phyloP scores from a whole-genome alignment of 805 yeast species.

The Maudiozyma turicensis region DNA sequence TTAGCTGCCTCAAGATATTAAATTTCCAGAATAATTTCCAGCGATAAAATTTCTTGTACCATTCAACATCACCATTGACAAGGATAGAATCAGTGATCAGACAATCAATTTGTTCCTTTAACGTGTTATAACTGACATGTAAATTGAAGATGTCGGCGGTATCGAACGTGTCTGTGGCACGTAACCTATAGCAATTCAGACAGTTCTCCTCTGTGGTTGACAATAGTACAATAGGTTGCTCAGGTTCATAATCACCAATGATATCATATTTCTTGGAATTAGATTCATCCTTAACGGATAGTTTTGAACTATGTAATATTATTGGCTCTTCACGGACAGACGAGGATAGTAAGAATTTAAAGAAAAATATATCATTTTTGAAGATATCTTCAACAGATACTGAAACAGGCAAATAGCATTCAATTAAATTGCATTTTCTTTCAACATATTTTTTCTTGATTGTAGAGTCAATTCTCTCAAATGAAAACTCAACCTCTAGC shows the following conservation, averaged over 20 bases:
- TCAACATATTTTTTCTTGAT: slow-evolving; percentile 11
- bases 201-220: slow-evolving; percentile 17
- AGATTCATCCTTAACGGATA: slow-evolving; percentile 6
- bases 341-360: slow-evolving; percentile 23
- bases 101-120: slow-evolving; percentile 22
- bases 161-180: slow-evolving; percentile 9
- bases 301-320: slow-evolving; percentile 12
- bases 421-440: slow-evolving; percentile 5
- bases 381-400: slow-evolving; percentile 28
- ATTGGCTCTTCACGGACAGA: slow-evolving; percentile 20
- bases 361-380: slow-evolving; percentile 19
- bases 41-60: slow-evolving; percentile 15
- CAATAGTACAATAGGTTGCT: slow-evolving; percentile 10
- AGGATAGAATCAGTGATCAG: slow-evolving; percentile 20
- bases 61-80: slow-evolving; percentile 20
- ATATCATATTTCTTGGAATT: slow-evolving; percentile 9
- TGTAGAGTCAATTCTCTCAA: slow-evolving; percentile 1
- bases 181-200: slow-evolving; percentile 19
- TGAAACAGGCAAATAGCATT: slow-evolving; percentile 21
- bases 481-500: slow-evolving; percentile 9
- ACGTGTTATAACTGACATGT: slow-evolving; percentile 15
- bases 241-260: slow-evolving; percentile 14
- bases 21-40: slow-evolving; percentile 22
- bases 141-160: slow-evolving; percentile 16
- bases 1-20: slow-evolving; percentile 13